phyloP scores from a whole-genome alignment of 2,329 filamentous ascomycete species.

The Ambrosiella xylebori region DNA sequence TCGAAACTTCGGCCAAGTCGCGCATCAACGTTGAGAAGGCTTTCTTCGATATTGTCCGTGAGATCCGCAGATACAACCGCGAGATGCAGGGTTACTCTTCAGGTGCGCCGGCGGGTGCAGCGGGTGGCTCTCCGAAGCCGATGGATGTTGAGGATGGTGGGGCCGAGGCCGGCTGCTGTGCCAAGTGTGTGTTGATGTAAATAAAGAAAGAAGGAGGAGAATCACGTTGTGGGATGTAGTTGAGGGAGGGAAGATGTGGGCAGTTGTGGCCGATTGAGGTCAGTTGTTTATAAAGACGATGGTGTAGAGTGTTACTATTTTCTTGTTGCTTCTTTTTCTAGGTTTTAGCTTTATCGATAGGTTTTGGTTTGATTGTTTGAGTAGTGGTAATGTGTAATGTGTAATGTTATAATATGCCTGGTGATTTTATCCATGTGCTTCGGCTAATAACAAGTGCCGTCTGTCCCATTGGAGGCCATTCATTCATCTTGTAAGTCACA shows the following conservation, averaged over 20 bases:
- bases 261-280: background rate
- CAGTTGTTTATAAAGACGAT: conserved; percentile 9
- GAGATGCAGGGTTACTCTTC: conserved; percentile 83
- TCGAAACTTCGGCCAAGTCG: conserved; percentile 96
- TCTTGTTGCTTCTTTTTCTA: conserved; percentile 2
- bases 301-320: conserved; percentile 5
- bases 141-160: conserved; percentile 62
- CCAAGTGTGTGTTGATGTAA: conserved; percentile 80
- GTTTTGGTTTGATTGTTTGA: conserved; percentile 4
- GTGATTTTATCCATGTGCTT: too few species aligned
- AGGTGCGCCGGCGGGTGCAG: conserved; percentile 41
- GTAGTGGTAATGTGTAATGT: too few species aligned
- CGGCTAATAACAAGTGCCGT: too few species aligned
- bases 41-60: conserved; percentile 95
- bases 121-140: conserved; percentile 49
- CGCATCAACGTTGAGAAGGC: conserved; percentile 96
- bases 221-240: background rate
- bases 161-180: conserved; percentile 60
- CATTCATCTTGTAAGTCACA: too few species aligned
- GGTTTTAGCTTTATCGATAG: conserved; percentile 12
- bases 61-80: conserved; percentile 96
- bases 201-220: background rate
- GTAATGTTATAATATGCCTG: too few species aligned
- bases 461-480: too few species aligned
- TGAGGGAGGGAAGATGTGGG: background rate